Evolutionary conservation across 1,284 basidiomycete species (phyloP).

Genomic region (Apiotrichum gracile): DNA sequence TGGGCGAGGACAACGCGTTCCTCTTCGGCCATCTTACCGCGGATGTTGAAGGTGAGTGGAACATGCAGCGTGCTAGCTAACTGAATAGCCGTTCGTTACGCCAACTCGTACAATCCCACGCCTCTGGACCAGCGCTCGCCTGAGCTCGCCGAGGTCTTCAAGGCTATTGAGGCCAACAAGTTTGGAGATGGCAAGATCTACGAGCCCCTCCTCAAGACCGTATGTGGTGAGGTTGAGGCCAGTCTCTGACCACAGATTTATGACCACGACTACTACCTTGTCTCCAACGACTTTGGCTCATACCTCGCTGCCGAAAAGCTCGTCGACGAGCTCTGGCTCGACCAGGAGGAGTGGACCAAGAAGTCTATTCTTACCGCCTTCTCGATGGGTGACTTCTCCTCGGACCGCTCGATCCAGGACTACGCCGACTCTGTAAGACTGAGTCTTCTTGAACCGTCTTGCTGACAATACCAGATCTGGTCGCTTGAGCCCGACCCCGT

Average conservation of each 20-base stretch:
- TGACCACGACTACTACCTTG: constrained; percentile 59
- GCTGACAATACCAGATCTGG: constrained; percentile 31
- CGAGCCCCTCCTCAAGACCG: constrained; percentile 57
- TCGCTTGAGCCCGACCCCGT: constrained; percentile 37
- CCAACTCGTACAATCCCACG: constrained; percentile 72
- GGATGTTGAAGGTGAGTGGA: constrained; percentile 57
- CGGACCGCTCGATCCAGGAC: constrained; percentile 80
- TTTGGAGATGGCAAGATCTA: constrained; percentile 73
- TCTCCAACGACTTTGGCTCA: constrained; percentile 85
- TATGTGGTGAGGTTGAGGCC: constrained; percentile 3
- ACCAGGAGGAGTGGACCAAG: constrained; percentile 78
- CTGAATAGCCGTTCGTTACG: constrained; percentile 59
- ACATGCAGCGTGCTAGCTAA: not conserved
- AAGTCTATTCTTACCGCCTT: constrained; percentile 77
- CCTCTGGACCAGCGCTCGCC: constrained; percentile 75
- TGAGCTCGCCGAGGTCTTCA: constrained; percentile 59
- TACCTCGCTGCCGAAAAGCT: constrained; percentile 74
- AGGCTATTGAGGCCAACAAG: constrained; percentile 62
- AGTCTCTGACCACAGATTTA: constrained; percentile 17
- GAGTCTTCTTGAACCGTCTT: constrained; percentile 1
- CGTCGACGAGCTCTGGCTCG: constrained; percentile 77
- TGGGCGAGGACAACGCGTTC: constrained; percentile 59
- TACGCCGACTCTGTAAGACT: constrained; percentile 57
- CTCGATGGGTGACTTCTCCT: constrained; percentile 91
- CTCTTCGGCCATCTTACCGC: constrained; percentile 45